Percentiles rank a stretch among this genome's conserved stretches.
Evolutionary conservation across 768 basidiomycete genomes (phyloP).

Genomic region (Cyclocybe aegerita): DNA sequence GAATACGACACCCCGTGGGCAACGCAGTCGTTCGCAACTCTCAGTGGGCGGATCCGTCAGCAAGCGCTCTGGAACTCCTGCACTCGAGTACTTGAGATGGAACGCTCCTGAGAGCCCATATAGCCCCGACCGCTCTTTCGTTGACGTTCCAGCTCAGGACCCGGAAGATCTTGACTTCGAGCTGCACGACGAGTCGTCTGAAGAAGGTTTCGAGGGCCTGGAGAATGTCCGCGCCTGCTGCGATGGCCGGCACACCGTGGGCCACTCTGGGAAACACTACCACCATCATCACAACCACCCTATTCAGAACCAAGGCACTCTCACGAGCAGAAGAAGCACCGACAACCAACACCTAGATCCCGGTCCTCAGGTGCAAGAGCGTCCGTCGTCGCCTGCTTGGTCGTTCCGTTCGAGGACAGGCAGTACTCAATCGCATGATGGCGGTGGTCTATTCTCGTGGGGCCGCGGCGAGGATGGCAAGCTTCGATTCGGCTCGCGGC

Average conservation of each 20-base stretch:
- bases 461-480: constrained; percentile 61
- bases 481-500: constrained; percentile 72
- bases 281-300: constrained; percentile 63
- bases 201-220: constrained; percentile 85
- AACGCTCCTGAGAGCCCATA: constrained; percentile 72
- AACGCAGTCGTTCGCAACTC: constrained; percentile 76
- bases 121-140: constrained; percentile 72
- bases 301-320: constrained; percentile 35
- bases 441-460: constrained; percentile 68
- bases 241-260: constrained; percentile 85
- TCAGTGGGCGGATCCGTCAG: constrained; percentile 73
- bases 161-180: constrained; percentile 81
- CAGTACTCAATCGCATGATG: constrained; percentile 71
- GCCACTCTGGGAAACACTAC: constrained; percentile 52
- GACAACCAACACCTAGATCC: constrained; percentile 52
- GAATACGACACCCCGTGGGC: constrained; percentile 76
- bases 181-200: constrained; percentile 73
- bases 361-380: constrained; percentile 41
- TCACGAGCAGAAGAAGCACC: constrained; percentile 38
- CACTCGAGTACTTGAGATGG: constrained; percentile 87
- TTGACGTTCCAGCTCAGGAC: constrained; percentile 47
- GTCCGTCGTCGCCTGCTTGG: constrained; percentile 82
- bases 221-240: constrained; percentile 96
- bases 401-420: constrained; percentile 81
- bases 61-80: constrained; percentile 89